These are phyloP conservation scores for Pseudoturritis turrita DNA, from an alignment of 345 rosid genomes.

Conservation along the genomic window DNA sequence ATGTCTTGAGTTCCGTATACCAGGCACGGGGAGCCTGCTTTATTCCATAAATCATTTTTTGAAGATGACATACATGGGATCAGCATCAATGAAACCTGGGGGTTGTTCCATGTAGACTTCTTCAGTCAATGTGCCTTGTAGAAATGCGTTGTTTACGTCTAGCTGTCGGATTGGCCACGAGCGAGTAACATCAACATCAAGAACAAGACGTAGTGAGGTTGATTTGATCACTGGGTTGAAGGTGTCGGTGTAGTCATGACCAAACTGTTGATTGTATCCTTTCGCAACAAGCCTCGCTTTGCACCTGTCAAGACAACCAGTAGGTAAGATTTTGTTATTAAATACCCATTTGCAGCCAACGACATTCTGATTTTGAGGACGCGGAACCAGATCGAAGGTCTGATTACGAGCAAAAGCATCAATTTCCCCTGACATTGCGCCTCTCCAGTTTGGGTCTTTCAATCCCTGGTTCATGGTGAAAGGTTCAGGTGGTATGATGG, in stretches of 20 bases:
- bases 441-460: not conserved
- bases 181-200: not conserved
- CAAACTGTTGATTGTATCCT: not conserved
- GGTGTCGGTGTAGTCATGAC: not conserved
- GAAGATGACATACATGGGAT: not conserved
- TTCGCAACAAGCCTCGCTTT: not conserved
- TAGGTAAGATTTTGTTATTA: not conserved
- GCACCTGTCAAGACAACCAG: not conserved
- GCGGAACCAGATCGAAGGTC: not conserved
- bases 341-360: not conserved
- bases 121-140: not conserved
- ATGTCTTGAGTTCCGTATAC: not conserved
- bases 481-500: not conserved
- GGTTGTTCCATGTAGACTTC: not conserved
- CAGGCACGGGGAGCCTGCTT: not conserved
- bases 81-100: not conserved
- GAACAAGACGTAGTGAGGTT: not conserved
- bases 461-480: too few relatives aligned
- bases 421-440: not conserved
- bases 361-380: not conserved
- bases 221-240: not conserved
- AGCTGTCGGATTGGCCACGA: not conserved
- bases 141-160: not conserved
- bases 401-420: not conserved
- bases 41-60: not conserved